Evolutionary conservation across 1,139 yeast genomes (phyloP).

Genomic region (Arxiozyma slooffiae): DNA sequence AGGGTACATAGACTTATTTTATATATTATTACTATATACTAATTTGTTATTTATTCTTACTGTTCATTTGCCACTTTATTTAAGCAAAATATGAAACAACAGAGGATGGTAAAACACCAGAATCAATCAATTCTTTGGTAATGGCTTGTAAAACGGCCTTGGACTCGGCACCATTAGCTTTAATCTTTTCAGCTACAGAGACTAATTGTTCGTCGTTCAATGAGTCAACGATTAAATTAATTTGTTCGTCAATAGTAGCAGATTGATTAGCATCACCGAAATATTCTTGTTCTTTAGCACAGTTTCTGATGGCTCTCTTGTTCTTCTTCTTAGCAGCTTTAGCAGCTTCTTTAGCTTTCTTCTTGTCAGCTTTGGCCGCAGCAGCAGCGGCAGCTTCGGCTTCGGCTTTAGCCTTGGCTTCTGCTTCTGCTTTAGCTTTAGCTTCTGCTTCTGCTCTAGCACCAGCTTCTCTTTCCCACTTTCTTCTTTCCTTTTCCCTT

Average conservation of each 20-base stretch:
- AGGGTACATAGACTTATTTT: background rate
- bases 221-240: conserved; percentile 67
- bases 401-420: conserved; percentile 68
- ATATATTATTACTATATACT: no score
- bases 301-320: conserved; percentile 80
- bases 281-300: conserved; percentile 77
- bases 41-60: background rate
- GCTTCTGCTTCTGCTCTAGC: conserved; percentile 93
- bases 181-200: conserved; percentile 54
- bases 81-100: conserved; percentile 34
- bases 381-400: conserved; percentile 55
- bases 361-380: conserved; percentile 53
- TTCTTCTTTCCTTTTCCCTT: conserved; percentile 87
- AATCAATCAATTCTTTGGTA: conserved; percentile 36
- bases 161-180: conserved; percentile 38
- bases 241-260: conserved; percentile 66
- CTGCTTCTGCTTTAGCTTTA: conserved; percentile 78
- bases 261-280: conserved; percentile 65
- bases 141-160: conserved; percentile 41
- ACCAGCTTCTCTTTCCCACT: conserved; percentile 98
- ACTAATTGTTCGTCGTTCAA: conserved; percentile 69
- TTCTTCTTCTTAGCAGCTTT: conserved; percentile 95
- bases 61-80: background rate
- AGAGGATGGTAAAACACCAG: conserved; percentile 38
- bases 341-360: conserved; percentile 95